Evolutionary conservation across 73 alveolate species (phyloP).

Genomic region (Paramecium sonneborni): DNA sequence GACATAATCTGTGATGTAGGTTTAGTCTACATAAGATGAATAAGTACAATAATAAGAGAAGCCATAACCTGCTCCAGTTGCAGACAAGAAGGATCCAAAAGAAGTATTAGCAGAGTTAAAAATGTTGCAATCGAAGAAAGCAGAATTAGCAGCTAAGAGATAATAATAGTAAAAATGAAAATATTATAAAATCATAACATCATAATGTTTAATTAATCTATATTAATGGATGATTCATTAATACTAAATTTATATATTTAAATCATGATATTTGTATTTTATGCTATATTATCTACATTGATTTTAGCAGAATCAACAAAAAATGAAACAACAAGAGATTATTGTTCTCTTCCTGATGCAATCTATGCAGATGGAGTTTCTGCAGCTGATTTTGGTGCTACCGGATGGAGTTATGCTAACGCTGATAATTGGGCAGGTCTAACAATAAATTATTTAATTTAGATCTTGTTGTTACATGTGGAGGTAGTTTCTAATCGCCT

Average conservation of each 20-base stretch:
- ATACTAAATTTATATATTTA: background rate
- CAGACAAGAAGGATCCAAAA: background rate
- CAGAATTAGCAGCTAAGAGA: conserved; percentile 36
- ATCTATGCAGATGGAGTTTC: conserved; percentile 42
- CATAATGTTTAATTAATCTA: background rate
- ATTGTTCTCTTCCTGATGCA: conserved; percentile 47
- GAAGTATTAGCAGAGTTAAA: conserved; percentile 47
- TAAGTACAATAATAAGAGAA: background rate
- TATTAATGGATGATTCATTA: background rate
- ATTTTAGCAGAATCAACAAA: background rate
- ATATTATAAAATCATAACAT: background rate
- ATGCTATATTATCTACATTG: background rate
- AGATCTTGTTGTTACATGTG: conserved; percentile 48
- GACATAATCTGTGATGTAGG: background rate
- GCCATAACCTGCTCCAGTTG: background rate
- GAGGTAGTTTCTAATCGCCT: conserved; percentile 22
- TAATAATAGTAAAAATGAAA: background rate
- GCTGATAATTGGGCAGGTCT: conserved; percentile 17
- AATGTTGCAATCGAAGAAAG: conserved; percentile 16
- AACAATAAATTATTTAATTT: background rate
- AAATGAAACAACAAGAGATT: background rate
- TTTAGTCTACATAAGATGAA: background rate
- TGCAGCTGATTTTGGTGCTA: background rate
- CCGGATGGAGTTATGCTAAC: conserved; percentile 49
- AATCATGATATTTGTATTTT: background rate